Evolutionary conservation across 2,329 filamentous ascomycete species (phyloP).

Genomic region (Diaporthe humulicola): DNA sequence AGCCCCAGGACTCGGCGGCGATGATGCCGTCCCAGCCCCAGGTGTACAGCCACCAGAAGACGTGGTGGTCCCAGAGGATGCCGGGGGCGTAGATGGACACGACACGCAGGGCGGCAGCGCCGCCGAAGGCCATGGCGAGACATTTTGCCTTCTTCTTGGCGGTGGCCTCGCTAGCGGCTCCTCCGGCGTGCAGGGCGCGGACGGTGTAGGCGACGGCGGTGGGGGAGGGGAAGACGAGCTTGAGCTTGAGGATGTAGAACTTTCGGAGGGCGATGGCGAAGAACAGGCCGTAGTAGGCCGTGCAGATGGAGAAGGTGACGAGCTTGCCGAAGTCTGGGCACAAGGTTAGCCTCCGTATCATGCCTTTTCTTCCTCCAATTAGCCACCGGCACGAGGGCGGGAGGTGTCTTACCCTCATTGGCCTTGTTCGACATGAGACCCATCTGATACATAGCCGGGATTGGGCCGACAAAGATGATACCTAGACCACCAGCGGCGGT

Average conservation of each 20-base stretch:
- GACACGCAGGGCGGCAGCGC: constrained; percentile 64
- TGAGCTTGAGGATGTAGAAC: constrained; percentile 69
- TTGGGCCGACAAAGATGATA: constrained; percentile 67
- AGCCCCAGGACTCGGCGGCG: constrained; percentile 69
- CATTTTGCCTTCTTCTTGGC: constrained; percentile 69
- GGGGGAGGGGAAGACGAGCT: constrained; percentile 69
- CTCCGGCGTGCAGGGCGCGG: constrained; percentile 69
- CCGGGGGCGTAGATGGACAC: constrained; percentile 69
- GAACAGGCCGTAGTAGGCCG: constrained; percentile 67
- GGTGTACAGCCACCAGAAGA: constrained; percentile 67
- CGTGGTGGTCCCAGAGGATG: constrained; percentile 70
- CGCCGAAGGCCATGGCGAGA: constrained; percentile 61
- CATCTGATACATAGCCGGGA: constrained; percentile 69
- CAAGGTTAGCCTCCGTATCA: constrained; percentile 52
- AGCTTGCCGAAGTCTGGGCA: constrained; percentile 64
- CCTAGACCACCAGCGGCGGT: constrained; percentile 67
- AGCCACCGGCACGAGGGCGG: neutral
- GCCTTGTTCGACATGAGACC: constrained; percentile 51
- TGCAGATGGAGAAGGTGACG: constrained; percentile 63
- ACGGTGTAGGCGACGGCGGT: constrained; percentile 72
- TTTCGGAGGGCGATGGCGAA: constrained; percentile 66
- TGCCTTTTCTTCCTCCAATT: neutral
- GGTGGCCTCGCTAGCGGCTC: constrained; percentile 54
- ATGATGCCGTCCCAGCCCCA: constrained; percentile 63
- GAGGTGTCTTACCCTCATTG: neutral